phyloP scores from a whole-genome alignment of 768 basidiomycete species.

The Leccinellum luteum region DNA sequence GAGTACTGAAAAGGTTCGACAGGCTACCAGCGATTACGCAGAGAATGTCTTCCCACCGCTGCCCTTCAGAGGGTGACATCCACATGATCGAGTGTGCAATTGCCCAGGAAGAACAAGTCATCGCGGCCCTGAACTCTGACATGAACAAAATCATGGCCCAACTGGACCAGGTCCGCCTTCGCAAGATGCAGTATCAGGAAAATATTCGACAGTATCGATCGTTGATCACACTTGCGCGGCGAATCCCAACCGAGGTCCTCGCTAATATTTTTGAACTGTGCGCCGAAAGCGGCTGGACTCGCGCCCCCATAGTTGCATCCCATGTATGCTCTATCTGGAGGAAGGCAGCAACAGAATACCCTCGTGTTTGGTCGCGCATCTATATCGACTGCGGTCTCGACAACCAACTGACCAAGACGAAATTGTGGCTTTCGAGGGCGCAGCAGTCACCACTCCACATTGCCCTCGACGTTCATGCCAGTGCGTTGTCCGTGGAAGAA shows the following conservation, averaged over 20 bases:
- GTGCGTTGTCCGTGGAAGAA: constrained; percentile 29
- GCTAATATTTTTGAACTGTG: constrained; percentile 53
- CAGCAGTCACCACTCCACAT: constrained; percentile 43
- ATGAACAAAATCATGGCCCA: constrained; percentile 40
- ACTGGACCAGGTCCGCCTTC: constrained; percentile 42
- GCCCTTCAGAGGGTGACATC: constrained; percentile 22
- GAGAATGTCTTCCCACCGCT: constrained; percentile 16
- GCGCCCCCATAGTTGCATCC: constrained; percentile 52
- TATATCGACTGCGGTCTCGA: constrained; percentile 48
- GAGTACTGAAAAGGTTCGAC: not conserved
- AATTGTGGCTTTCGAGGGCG: constrained; percentile 51
- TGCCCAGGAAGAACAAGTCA: constrained; percentile 39
- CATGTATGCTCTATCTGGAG: constrained; percentile 63
- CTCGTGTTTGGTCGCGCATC: constrained; percentile 58
- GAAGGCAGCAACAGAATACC: constrained; percentile 45
- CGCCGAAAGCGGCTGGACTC: constrained; percentile 48
- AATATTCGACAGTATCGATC: constrained; percentile 44
- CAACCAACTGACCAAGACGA: constrained; percentile 41
- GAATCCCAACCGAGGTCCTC: constrained; percentile 53
- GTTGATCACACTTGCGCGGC: constrained; percentile 53
- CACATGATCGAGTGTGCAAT: constrained; percentile 21
- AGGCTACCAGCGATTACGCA: constrained; percentile 13
- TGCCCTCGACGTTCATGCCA: constrained; percentile 38
- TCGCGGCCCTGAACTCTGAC: constrained; percentile 41
- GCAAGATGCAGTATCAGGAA: constrained; percentile 41